Evolutionary conservation across 208 protist species (phyloP), one percentile per base, ranked within the genome.

Genomic region (Acanthamoeba healyi): DNA sequence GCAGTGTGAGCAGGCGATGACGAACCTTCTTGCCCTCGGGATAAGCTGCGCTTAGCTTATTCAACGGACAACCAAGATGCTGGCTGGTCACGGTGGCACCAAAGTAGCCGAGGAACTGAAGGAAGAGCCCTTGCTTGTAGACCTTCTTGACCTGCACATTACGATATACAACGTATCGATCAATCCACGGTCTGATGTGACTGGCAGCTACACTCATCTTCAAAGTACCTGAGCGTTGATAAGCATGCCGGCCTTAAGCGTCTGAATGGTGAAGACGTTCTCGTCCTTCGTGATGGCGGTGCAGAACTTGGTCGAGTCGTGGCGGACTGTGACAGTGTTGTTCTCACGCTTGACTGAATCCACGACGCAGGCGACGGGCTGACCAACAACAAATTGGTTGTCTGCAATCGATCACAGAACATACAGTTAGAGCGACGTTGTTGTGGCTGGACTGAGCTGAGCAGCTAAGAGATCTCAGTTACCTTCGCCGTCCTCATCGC

Each of bases 211-310:
- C n/a, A n/a, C n/a, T n/a, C 54, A 10, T 61, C 6, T 4, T 7
- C 15, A 61, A 6, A 22, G 61, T 81, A 81, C 70, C 70, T 81
- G n/a, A 29, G 67, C 51, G 6, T 81, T 79, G 46, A 94, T 22
- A 22, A 81, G 63, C 90, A 94, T 94, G 38, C 90, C 90, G 1
- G 90, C 67, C 74, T 65, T 81, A 44, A 94, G 90, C 19, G 90
- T 65, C 29, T 86, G 34, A 32, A 94, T 38, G 22, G 90, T 65
- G n/a, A 86, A 32, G 38, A 94, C 90, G 90, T 93, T 94, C 3
- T 81, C 44, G 19, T 94, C 90, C 29, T 86, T 12, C 24, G 34
- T 49, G 5, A 46, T n/a, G 2, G 65, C 61, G 17, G n/a, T 63
- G 40, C 29, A 32, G 32, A 79, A 72, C 26, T 49, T 49, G 40